phyloP scores from a whole-genome alignment of 2,329 filamentous ascomycete genomes.

The Didymella keratinophila region DNA sequence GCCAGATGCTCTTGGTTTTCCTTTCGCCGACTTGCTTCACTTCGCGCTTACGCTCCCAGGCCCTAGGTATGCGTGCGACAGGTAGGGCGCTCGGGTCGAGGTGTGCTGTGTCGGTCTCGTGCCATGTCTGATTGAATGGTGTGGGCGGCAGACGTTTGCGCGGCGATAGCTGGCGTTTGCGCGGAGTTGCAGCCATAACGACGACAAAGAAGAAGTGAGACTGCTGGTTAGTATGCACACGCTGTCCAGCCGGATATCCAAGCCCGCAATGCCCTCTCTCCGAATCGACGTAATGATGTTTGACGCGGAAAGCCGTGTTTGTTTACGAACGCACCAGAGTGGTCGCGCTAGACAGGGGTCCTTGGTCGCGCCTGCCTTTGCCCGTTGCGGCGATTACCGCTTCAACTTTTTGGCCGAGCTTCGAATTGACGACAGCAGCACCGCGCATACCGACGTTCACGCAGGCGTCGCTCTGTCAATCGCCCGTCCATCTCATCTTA shows the following conservation, averaged over 20 bases:
- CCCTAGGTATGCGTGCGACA: conserved; percentile 54
- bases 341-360: conserved; percentile 14
- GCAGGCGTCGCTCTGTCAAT: conserved; percentile 2
- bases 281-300: conserved; percentile 15
- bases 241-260: neutral
- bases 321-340: conserved; percentile 9
- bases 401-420: conserved; percentile 21
- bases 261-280: conserved; percentile 6
- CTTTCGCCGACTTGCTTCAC: conserved; percentile 49
- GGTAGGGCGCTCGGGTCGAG: conserved; percentile 53
- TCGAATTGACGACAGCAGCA: conserved; percentile 8
- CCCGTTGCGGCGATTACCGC: conserved; percentile 20
- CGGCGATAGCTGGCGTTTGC: conserved; percentile 39
- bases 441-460: conserved; percentile 1
- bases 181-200: conserved; percentile 43
- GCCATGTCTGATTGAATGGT: conserved; percentile 51
- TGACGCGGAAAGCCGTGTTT: conserved; percentile 15
- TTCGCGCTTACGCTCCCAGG: conserved; percentile 59
- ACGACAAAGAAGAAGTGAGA: conserved; percentile 16
- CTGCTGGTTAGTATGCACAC: conserved; percentile 26
- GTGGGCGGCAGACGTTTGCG: conserved; percentile 37
- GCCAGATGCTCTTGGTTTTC: conserved; percentile 58
- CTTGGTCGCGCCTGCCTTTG: conserved; percentile 11
- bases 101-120: conserved; percentile 51
- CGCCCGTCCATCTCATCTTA: conserved; percentile 8